Evolutionary conservation across 31 red algal species (phyloP).

Genomic region (Odonthalia washingtoniensis): DNA sequence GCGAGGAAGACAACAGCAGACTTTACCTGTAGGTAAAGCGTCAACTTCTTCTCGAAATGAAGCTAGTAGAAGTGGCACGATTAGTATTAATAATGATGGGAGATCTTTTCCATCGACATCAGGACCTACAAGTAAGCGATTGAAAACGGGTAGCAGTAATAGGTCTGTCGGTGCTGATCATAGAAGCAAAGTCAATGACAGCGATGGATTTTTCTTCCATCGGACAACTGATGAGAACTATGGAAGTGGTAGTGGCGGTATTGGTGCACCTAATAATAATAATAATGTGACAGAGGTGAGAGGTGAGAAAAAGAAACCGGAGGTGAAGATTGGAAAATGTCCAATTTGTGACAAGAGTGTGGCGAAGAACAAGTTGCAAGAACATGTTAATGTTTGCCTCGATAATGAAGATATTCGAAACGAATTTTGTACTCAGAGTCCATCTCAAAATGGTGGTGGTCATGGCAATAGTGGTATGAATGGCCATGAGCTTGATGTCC

Average conservation of each 20-base stretch:
- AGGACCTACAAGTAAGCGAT: too few relatives aligned
- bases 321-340: constrained; percentile 12
- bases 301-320: neutral
- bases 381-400: constrained; percentile 29
- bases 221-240: neutral
- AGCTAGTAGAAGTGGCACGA: too few relatives aligned
- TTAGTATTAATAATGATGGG: too few relatives aligned
- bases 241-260: neutral
- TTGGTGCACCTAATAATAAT: neutral
- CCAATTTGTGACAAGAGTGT: constrained; percentile 31
- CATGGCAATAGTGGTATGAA: neutral
- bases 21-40: too few relatives aligned
- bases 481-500: neutral
- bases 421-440: neutral
- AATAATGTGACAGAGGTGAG: neutral
- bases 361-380: neutral
- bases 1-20: too few relatives aligned
- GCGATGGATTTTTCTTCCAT: neutral
- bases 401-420: constrained; percentile 25
- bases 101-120: too few relatives aligned
- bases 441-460: neutral
- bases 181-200: neutral
- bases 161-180: neutral
- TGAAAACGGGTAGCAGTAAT: neutral
- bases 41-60: too few relatives aligned